Evolutionary conservation across 2,329 filamentous ascomycete species (phyloP).

Genomic region (Drechslerella dactyloides): DNA sequence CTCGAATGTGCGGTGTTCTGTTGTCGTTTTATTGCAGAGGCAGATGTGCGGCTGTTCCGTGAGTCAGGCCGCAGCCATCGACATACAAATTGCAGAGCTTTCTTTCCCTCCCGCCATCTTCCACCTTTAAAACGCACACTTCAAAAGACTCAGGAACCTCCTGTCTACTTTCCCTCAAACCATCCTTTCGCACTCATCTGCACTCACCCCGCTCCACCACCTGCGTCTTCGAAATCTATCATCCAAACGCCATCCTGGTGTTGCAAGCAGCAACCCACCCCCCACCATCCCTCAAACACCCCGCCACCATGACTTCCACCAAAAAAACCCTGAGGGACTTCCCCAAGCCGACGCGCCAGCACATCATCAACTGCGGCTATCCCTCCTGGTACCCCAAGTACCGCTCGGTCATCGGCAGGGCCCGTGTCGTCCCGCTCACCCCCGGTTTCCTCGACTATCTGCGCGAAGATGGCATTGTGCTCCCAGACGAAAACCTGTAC

Average conservation of each 20-base stretch:
- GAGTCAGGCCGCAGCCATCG: too few relatives aligned
- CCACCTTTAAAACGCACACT: too few relatives aligned
- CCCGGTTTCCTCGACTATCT: conserved; percentile 82
- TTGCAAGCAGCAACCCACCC: conserved; percentile 14
- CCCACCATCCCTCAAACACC: conserved; percentile 23
- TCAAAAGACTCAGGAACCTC: too few relatives aligned
- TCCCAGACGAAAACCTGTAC: conserved; percentile 71
- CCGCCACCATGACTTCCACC: conserved; percentile 16
- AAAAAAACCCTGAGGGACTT: conserved; percentile 62
- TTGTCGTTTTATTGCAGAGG: too few relatives aligned
- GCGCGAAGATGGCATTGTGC: conserved; percentile 86
- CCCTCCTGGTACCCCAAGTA: conserved; percentile 90
- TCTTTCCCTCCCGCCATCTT: too few relatives aligned
- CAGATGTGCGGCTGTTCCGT: too few relatives aligned
- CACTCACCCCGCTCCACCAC: too few relatives aligned
- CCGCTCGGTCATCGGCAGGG: conserved; percentile 80
- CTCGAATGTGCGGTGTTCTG: too few relatives aligned
- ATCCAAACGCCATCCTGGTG: conserved; percentile 4
- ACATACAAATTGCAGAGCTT: too few relatives aligned
- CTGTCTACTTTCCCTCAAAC: too few relatives aligned
- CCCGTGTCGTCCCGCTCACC: conserved; percentile 79
- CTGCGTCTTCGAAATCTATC: neutral
- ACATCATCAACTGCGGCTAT: conserved; percentile 94
- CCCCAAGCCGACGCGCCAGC: conserved; percentile 79
- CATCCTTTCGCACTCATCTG: too few relatives aligned